These are phyloP conservation scores for Rhizopus stolonifer DNA, from an alignment of 371 early-diverging fungal genomes.

Conservation along the genomic window DNA sequence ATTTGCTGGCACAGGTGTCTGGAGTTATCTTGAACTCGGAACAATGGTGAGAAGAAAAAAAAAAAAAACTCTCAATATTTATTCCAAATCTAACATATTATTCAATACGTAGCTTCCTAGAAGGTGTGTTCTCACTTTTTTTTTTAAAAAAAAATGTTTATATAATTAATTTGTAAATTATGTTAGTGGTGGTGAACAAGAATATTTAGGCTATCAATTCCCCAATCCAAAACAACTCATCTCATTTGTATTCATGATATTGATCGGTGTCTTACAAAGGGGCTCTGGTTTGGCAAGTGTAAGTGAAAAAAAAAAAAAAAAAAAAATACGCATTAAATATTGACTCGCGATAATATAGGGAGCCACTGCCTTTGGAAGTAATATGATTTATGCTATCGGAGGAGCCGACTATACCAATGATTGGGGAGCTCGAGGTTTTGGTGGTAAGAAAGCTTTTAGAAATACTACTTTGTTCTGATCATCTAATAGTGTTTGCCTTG, in stretches of 20 bases:
- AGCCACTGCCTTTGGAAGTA: slow-evolving; percentile 27
- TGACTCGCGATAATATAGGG: slow-evolving; percentile 11
- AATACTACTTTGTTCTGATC: too few relatives aligned
- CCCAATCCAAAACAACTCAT: slow-evolving; percentile 22
- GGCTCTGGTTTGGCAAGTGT: slow-evolving; percentile 28
- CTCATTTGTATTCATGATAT: slow-evolving; percentile 26
- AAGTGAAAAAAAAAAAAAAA: too few relatives aligned
- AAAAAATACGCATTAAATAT: too few relatives aligned
- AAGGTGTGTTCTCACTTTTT: too few relatives aligned
- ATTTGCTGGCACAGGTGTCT: slow-evolving; percentile 27
- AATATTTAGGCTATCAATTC: slow-evolving; percentile 26
- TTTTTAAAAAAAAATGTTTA: too few relatives aligned
- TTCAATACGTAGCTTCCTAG: not conserved
- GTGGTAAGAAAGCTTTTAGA: slow-evolving; percentile 6
- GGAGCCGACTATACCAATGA: slow-evolving; percentile 18
- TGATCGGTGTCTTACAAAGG: slow-evolving; percentile 18
- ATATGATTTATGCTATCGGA: slow-evolving; percentile 29
- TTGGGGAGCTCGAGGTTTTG: slow-evolving; percentile 30
- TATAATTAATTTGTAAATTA: not conserved
- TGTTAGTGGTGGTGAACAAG: slow-evolving; percentile 29
- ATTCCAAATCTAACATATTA: not conserved
- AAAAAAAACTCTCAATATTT: not conserved
- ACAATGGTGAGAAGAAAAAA: slow-evolving; percentile 20
- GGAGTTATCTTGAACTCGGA: slow-evolving; percentile 35
- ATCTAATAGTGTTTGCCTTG: slow-evolving; percentile 19